Base-by-base conservation (phyloP, 306 rosid genomes). In the Cucurbita argyrosperma region DNA sequence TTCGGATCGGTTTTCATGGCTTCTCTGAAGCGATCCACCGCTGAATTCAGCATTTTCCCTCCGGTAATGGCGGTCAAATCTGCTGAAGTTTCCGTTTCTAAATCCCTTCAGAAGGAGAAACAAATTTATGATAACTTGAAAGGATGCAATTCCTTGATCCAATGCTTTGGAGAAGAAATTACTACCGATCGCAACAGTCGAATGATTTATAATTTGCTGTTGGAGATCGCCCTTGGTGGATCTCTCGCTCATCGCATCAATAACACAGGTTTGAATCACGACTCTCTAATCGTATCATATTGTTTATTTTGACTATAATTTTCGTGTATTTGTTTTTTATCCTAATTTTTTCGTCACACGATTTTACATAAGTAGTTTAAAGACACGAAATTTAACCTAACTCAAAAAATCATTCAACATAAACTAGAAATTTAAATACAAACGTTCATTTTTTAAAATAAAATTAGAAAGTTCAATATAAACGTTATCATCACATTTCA, bases 1-100 rank as follows among this genome's bases (percentile, higher is more conserved):
- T 81, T 70, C 15, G 84, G 74, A 5, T 81, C 77, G 4, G 84
- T 81, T 10, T 81, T 74, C 67, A 61, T 81, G 15, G 84, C 84
- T 10, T 68, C 77, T 70, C 47, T 53, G 19, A 78, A 71, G 51
- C 76, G 51, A 53, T 71, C 55, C n/a, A 37, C 47, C 18, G 39
- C 72, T 12, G 9, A 47, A 11, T 60, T 51, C 62, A 23, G 26
- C 21, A 54, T 57, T 81, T 65, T 39, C 19, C 84, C 78, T 6
- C 30, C 60, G 1, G 19, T 69, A 6, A 81, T 81, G 78, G 78
- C 84, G 0, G 78, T 81, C 9, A 81, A 81, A 18, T 77, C 81
- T 14, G 78, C 81, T 1, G 78, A 77, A 54, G 26, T 77, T 7
- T 80, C 81, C 38, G 52, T 15, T 13, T 77, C 81, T 10, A 60